These are phyloP conservation scores for Chlorella sp. DNA, from an alignment of 139 green algal genomes.

Conservation along the genomic window DNA sequence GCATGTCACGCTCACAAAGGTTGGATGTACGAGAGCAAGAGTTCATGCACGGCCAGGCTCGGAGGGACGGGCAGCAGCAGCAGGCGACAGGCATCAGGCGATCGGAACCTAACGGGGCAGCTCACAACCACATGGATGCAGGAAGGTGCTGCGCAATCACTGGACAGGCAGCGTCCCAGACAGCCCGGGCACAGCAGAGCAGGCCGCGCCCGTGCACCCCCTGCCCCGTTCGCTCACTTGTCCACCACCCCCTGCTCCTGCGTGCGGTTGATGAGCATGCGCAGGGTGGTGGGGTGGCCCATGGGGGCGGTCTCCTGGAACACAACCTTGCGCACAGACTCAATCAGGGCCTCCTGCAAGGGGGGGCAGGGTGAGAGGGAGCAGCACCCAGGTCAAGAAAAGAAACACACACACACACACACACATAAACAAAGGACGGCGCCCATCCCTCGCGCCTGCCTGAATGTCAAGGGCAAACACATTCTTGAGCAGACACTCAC, in stretches of 20 bases:
- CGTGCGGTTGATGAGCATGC: constrained; percentile 19
- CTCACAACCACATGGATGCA: too few relatives aligned
- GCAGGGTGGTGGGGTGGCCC: constrained; percentile 2
- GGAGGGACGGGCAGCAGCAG: not conserved
- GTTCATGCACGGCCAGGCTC: not conserved
- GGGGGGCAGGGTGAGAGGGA: not conserved
- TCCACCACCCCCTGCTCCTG: constrained; percentile 29
- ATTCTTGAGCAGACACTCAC: not conserved
- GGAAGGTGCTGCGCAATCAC: too few relatives aligned
- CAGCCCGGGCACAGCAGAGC: not conserved
- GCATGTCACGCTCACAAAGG: too few relatives aligned
- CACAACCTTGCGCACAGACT: constrained; percentile 8
- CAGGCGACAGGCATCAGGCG: not conserved
- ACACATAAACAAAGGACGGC: too few relatives aligned
- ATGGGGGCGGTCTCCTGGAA: constrained; percentile 14
- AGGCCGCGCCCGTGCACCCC: not conserved
- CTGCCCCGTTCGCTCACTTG: constrained; percentile 11
- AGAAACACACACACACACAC: too few relatives aligned
- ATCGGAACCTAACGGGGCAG: too few relatives aligned
- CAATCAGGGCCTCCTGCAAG: constrained; percentile 24
- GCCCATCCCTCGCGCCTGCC: too few relatives aligned
- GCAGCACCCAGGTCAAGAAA: not conserved
- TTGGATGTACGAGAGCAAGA: too few relatives aligned
- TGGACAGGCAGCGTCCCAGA: not conserved
- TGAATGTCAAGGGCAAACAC: not conserved